Evolutionary conservation across 2,329 filamentous ascomycete genomes (phyloP), one percentile per base, ranked within the genome.

Genomic region (Ascocoryne sarcoides): DNA sequence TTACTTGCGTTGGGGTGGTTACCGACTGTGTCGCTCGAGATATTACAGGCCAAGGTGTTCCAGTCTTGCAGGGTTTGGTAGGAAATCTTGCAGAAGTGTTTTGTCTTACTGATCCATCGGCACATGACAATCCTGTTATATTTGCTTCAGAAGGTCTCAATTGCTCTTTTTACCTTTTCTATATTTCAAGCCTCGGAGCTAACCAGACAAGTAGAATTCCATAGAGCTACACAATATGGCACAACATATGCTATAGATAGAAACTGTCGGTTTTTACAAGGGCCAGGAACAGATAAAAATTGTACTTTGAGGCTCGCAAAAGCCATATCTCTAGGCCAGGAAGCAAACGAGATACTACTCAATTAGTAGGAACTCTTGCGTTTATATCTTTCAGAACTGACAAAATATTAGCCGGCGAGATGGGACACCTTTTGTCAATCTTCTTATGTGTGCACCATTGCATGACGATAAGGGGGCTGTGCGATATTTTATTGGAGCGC

Each of bases 261-360:
- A 29, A 88, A 88, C 47, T 87, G 83, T 50, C 75, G 83, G 3
- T 87, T 88, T 53, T 69, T 88, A 1, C 83, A 88, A 58, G 83
- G 84, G 0, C 82, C 82, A 0, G 73, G 70, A 50, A 85, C 82
- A 2, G 80, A 81, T 46, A 67, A 67, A 0, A 68, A 71, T 45
- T 79, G 75, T 32, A 67, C 81, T 0, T 60, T 67, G 38, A 67
- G 84, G 34, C 63, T 89, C 5, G 67, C 71, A 21, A 71, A 79
- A 32, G 76, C 76, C n/a, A 62, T 82, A 9, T 59, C 65, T 4
- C 70, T 68, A 1, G 78, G 79, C n/a, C 70, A 74, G 50, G 82
- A 87, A 53, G 74, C 79, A 43, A 82, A 73, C 36, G 84, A 88
- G 52, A 73, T 83, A 0, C 74, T 88, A 39, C 62, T 89, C 23